phyloP scores from a whole-genome alignment of 2,329 filamentous ascomycete species.

The Aspergillus texensis region DNA sequence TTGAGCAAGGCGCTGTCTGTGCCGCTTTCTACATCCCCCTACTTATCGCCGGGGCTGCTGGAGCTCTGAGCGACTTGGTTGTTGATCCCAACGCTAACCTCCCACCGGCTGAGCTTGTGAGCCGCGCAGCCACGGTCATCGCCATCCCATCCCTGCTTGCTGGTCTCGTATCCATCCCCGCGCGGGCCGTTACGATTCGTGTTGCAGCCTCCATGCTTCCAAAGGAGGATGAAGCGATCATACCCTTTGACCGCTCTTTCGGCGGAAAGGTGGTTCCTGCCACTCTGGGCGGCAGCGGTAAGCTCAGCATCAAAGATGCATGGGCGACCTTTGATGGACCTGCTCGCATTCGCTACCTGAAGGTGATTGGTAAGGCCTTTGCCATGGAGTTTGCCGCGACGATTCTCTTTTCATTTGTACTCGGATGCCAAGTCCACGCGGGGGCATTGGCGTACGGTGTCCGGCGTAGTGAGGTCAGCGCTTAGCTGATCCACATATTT shows the following conservation, averaged over 20 bases:
- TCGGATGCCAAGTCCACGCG: slow-evolving; percentile 57
- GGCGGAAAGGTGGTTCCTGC: slow-evolving; percentile 73
- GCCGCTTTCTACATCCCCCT: slow-evolving; percentile 44
- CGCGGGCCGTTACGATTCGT: slow-evolving; percentile 74
- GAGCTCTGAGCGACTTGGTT: slow-evolving; percentile 35
- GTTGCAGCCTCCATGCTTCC: slow-evolving; percentile 85
- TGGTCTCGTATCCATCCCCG: slow-evolving; percentile 71
- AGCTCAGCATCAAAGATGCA: slow-evolving; percentile 71
- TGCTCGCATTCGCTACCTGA: slow-evolving; percentile 72
- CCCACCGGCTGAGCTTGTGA: slow-evolving; percentile 41
- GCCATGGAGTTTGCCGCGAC: slow-evolving; percentile 55
- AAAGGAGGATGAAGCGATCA: slow-evolving; percentile 79
- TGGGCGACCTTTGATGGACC: slow-evolving; percentile 76
- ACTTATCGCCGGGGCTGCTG: slow-evolving; percentile 54
- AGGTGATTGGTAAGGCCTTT: slow-evolving; percentile 74
- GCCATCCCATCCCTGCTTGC: slow-evolving; percentile 52
- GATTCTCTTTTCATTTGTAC: slow-evolving; percentile 51
- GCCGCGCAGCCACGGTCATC: slow-evolving; percentile 27
- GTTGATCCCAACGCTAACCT: slow-evolving; percentile 34
- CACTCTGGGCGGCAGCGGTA: slow-evolving; percentile 72
- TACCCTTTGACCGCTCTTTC: slow-evolving; percentile 88
- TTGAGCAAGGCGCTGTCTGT: slow-evolving; percentile 62
- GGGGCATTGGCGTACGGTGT: slow-evolving; percentile 34
- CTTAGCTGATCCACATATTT: neutral
- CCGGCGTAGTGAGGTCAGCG: neutral